Conservation (phyloP, 139 green algal genomes). For the Helicosporidium sp. region DNA sequence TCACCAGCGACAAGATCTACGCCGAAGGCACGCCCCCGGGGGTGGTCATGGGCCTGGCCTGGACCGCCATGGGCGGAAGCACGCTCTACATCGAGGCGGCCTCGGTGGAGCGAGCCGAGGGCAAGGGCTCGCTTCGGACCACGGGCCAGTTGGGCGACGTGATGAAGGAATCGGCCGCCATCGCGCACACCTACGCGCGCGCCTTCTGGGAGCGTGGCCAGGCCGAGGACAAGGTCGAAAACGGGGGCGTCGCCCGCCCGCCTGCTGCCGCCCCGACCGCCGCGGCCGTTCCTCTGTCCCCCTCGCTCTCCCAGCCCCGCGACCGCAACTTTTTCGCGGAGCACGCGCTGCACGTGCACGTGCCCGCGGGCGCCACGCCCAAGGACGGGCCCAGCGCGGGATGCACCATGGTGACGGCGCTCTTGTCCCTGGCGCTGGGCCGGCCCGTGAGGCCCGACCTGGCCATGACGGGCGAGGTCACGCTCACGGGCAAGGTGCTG, state of each 20-base stretch:
- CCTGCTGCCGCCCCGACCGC: conserved; percentile 4
- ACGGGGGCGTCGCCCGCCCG: not conserved
- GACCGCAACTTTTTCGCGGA: conserved; percentile 30
- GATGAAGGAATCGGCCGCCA: conserved; percentile 78
- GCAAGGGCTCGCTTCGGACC: conserved; percentile 30
- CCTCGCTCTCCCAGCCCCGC: conserved; percentile 1
- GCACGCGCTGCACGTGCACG: conserved; percentile 73
- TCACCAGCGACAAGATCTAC: conserved; percentile 67
- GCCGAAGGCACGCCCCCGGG: conserved; percentile 50
- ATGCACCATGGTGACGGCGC: conserved; percentile 76
- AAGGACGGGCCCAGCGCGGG: conserved; percentile 83
- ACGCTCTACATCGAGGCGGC: conserved; percentile 81
- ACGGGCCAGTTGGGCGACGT: conserved; percentile 84
- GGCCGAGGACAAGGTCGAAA: not conserved
- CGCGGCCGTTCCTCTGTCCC: not conserved
- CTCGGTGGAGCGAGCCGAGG: conserved; percentile 40
- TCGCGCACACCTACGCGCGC: conserved; percentile 78
- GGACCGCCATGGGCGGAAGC: conserved; percentile 81
- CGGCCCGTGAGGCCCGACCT: conserved; percentile 37
- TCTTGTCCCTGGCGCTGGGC: conserved; percentile 70
- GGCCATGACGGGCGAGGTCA: conserved; percentile 56
- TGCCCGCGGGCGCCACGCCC: conserved; percentile 71
- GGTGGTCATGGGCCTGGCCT: conserved; percentile 91
- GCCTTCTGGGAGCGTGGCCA: conserved; percentile 19
- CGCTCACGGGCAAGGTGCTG: conserved; percentile 78